Evolutionary conservation across 768 basidiomycete genomes (phyloP), one percentile per base, ranked within the genome.

Genomic region (Chlorophyllum brunneum): DNA sequence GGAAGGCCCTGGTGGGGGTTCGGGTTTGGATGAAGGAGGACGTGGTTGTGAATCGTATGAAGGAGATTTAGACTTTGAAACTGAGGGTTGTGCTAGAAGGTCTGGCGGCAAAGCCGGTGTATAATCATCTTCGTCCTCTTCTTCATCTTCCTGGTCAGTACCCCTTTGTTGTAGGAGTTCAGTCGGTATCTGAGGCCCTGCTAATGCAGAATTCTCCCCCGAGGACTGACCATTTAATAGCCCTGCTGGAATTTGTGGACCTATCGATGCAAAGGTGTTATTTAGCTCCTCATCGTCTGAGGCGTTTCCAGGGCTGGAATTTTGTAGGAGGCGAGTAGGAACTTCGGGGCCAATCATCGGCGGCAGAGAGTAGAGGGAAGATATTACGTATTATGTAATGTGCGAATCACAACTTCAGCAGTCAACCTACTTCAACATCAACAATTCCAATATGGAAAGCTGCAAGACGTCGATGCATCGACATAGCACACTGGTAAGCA

Each of bases 281-380:
- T 26, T n/a, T 38, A 7, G 10, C 5, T 45, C 45, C 7, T 48
- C 49, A 8, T 50, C 52, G 29, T 40, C 48, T 5, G 41, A n/a
- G 1, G 15, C 31, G n/a, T 18, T 43, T 18, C 29, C 20, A 10
- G 27, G 10, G 41, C 11, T 47, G 13, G 18, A 16, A 40, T 43
- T 29, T 23, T 54, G 41, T 11, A 48, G 49, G 40, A 58, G 45
- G 33, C 55, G 57, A 41, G 54, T 33, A 45, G 57, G 57, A 27
- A 58, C 51, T 42, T 55, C 54, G 16, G 57, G 57, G 1, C 58
- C 58, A 38, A 59, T 57, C 47, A 48, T 55, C 29, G 34, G 5
- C 6, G 38, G n/a, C n/a, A n/a, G n/a, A n/a, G n/a, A n/a, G n/a
- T n/a, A n/a, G n/a, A n/a, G n/a, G n/a, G n/a, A n/a, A n/a, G n/a